These are phyloP conservation scores for Coemansia sp. DNA, from an alignment of 192 early-diverging fungal genomes.

Conservation along the genomic window DNA sequence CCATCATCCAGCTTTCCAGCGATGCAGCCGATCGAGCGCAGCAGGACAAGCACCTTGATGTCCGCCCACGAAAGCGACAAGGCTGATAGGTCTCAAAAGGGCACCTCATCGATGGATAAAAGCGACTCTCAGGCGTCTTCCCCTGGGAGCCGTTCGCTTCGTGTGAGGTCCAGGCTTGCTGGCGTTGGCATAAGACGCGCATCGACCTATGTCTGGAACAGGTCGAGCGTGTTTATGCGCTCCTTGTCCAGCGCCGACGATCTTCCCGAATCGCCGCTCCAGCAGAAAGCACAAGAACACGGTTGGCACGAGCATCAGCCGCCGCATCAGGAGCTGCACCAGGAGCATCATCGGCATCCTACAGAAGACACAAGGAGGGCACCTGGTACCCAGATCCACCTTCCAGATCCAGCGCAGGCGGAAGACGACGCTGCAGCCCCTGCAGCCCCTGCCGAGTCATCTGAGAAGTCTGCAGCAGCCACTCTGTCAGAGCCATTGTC, in stretches of 20 bases:
- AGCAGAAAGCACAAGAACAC: constrained; percentile 7
- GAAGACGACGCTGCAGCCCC: background rate
- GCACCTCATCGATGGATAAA: background rate
- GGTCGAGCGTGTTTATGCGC: constrained; percentile 51
- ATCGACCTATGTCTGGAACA: constrained; percentile 50
- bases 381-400: background rate
- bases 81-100: background rate
- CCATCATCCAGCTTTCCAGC: background rate
- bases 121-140: constrained; percentile 10
- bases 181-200: constrained; percentile 46
- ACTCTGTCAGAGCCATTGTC: background rate
- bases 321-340: constrained; percentile 1
- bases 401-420: background rate
- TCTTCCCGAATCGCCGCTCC: constrained; percentile 13
- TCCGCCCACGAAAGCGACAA: background rate
- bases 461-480: background rate
- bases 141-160: constrained; percentile 34
- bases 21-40: background rate
- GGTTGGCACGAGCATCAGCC: background rate
- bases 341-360: background rate
- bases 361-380: background rate
- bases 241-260: constrained; percentile 45
- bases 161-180: constrained; percentile 39
- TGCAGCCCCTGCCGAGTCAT: background rate
- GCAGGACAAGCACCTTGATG: background rate